Evolutionary conservation across 306 rosid species (phyloP).

Genomic region (Vigna unguiculata): DNA sequence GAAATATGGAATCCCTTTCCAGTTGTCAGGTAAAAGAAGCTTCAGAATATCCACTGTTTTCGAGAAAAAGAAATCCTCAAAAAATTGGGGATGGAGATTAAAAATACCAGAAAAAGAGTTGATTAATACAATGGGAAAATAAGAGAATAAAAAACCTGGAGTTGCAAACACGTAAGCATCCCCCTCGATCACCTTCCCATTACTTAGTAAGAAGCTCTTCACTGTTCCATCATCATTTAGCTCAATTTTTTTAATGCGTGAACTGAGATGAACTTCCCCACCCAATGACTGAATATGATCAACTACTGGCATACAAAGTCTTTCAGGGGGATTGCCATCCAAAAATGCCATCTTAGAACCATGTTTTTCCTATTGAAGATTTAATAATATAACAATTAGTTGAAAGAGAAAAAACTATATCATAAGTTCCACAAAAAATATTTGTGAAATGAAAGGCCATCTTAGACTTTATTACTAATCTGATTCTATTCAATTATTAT

Average conservation of each 20-base stretch:
- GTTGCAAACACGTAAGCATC: slow-evolving; percentile 91
- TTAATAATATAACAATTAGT: slow-evolving; percentile 35
- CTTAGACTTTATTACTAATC: slow-evolving; percentile 23
- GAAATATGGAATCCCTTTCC: slow-evolving; percentile 93
- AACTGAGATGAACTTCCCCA: slow-evolving; percentile 88
- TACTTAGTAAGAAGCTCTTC: slow-evolving; percentile 68
- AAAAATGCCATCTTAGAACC: slow-evolving; percentile 99
- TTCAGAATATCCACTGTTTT: slow-evolving; percentile 88
- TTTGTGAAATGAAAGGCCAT: slow-evolving; percentile 19
- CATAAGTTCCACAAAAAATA: slow-evolving; percentile 24
- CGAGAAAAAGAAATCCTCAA: slow-evolving; percentile 25
- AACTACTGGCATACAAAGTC: slow-evolving; percentile 93
- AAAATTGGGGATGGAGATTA: slow-evolving; percentile 40
- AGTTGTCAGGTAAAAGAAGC: slow-evolving; percentile 83
- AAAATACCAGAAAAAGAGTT: slow-evolving; percentile 2
- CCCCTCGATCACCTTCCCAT: slow-evolving; percentile 79
- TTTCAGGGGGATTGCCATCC: slow-evolving; percentile 97
- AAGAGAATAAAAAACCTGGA: slow-evolving; percentile 67
- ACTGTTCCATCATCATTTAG: slow-evolving; percentile 86
- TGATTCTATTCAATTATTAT: slow-evolving; percentile 29
- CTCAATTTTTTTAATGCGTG: slow-evolving; percentile 84
- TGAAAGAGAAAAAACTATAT: slow-evolving; percentile 8
- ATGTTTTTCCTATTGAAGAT: slow-evolving; percentile 81
- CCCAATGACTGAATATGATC: slow-evolving; percentile 86
- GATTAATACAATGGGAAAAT: slow-evolving; percentile 3